These are phyloP conservation scores for Ramalina intermedia DNA, from an alignment of 495 filamentous ascomycete species.

Conservation along the genomic window DNA sequence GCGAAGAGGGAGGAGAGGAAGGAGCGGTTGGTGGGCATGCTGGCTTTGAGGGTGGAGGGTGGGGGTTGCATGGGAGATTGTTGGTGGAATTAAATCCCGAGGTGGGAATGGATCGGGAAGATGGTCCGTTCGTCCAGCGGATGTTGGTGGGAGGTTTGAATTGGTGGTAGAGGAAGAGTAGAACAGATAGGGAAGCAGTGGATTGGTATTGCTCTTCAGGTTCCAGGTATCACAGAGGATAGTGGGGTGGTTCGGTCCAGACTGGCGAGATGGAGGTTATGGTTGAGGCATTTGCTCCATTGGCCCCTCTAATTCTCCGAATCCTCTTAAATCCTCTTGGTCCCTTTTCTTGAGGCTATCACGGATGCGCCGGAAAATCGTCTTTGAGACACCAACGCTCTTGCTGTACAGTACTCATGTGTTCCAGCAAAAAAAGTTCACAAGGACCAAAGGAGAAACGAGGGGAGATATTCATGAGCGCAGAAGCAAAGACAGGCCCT, in stretches of 20 bases:
- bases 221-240: background rate
- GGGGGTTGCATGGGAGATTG: background rate
- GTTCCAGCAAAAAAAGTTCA: too few relatives aligned
- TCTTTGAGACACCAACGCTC: too few relatives aligned
- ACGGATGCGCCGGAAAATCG: too few relatives aligned
- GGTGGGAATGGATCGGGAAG: background rate
- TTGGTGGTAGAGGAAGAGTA: too few relatives aligned
- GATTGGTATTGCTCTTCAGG: background rate
- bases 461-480: too few relatives aligned
- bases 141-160: too few relatives aligned
- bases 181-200: too few relatives aligned
- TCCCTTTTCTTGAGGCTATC: too few relatives aligned
- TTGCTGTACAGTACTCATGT: too few relatives aligned
- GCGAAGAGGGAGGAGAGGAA: conserved; percentile 80
- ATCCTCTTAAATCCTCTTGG: too few relatives aligned
- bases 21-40: conserved; percentile 62
- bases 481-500: too few relatives aligned
- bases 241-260: background rate
- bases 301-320: background rate
- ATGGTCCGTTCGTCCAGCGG: background rate
- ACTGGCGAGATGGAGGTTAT: background rate
- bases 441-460: too few relatives aligned
- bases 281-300: conserved; percentile 1
- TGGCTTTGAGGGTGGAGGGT: background rate
- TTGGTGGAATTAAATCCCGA: background rate